Base-by-base conservation (phyloP, 148 eudicot species). In the Arctostaphylos glauca region DNA sequence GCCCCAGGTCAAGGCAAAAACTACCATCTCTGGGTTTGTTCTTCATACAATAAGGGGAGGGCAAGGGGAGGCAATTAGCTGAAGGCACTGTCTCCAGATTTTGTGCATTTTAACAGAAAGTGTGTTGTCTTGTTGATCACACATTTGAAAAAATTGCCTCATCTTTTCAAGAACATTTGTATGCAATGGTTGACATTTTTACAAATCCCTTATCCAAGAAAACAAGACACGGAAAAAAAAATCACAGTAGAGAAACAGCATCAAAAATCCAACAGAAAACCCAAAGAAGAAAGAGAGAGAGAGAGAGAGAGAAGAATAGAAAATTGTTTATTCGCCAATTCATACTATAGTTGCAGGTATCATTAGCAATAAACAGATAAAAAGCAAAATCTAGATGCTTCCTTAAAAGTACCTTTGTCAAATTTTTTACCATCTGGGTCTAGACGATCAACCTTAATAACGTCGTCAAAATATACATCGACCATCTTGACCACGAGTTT, bases 401-500 rank as follows among this genome's bases (percentile, higher is more conserved):
- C 43, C 58, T 10, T 3, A 53, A 73, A 53, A 68, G 55, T 87
- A 88, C 92, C 92, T 88, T 90, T 90, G 77, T 90, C 92, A 82
- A 82, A 90, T 46, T 77, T 84, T 81, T 90, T 85, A 59, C 85
- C 86, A 77, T 84, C 87, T 38, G 81, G 81, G 74, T 88, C 88
- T 14, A 83, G 52, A 16, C 75, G 48, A 25, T 55, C 38, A 59
- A 90, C 89, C 78, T 86, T 81, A 55, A 90, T 85, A 38, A 81
- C 66, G 53, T 90, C 92, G 71, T 90, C 92, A 80, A 90, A 87
- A 71, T 74, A 81, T 15, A 88, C 78, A 1, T 67, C 77, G 47
- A 70, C 82, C 90, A 90, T 90, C 78, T 78, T 53, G 38, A 60
- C 54, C 50, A 75, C 83, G 80, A 74, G 18, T 74, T 31, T 47